Conservation (phyloP, 139 green algal species). For the Diplosphaera chodatii region DNA sequence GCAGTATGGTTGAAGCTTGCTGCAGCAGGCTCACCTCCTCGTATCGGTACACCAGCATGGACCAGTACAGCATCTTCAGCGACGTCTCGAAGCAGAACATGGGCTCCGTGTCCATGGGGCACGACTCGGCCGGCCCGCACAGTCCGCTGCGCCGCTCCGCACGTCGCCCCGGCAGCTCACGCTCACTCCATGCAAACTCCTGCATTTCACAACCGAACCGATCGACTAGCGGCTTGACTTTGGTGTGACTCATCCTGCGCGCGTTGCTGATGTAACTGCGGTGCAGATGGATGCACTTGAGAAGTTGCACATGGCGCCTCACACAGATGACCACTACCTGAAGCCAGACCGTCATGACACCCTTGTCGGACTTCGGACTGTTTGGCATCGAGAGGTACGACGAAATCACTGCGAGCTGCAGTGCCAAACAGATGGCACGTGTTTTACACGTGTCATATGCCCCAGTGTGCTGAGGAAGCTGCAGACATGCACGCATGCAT, state of each 20-base stretch:
- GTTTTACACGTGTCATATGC: too few species aligned
- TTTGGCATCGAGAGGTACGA: not conserved
- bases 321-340: too few species aligned
- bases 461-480: too few species aligned
- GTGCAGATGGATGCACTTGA: too few species aligned
- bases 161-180: not conserved
- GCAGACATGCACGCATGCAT: too few species aligned
- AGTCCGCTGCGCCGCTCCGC: not conserved
- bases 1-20: too few species aligned
- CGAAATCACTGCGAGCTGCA: not conserved
- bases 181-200: not conserved
- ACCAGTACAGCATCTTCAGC: constrained; percentile 9
- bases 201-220: not conserved
- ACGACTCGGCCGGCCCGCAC: not conserved
- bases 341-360: not conserved
- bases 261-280: too few species aligned
- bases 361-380: not conserved
- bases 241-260: too few species aligned
- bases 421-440: too few species aligned
- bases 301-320: too few species aligned
- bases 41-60: not conserved
- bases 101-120: not conserved
- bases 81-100: not conserved
- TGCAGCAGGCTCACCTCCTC: not conserved
- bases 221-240: too few species aligned